These are phyloP conservation scores for Syzygium oleosum DNA, from an alignment of 345 rosid genomes.

Conservation along the genomic window DNA sequence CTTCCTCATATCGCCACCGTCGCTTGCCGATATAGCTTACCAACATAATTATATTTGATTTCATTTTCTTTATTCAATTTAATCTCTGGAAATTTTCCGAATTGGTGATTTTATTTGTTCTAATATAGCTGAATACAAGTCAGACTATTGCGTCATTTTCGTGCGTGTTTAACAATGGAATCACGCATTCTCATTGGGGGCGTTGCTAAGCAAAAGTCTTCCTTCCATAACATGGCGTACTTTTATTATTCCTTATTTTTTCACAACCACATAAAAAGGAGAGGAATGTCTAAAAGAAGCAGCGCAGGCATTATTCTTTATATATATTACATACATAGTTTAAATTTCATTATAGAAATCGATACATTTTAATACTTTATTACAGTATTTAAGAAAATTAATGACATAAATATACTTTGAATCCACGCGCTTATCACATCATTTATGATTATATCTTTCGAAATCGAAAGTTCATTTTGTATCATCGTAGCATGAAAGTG, in stretches of 20 bases:
- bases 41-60: no score
- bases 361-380: not conserved
- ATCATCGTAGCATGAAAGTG: not conserved
- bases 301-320: rapidly evolving
- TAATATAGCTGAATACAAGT: not conserved
- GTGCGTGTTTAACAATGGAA: not conserved
- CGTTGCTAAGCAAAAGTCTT: rapidly evolving
- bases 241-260: not conserved
- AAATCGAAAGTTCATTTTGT: no score
- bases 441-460: not conserved
- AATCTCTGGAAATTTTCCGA: not conserved
- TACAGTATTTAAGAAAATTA: not conserved
- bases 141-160: not conserved
- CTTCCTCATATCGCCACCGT: no score
- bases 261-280: rapidly evolving
- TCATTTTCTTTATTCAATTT: not conserved
- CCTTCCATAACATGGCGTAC: rapidly evolving
- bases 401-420: not conserved
- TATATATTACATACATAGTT: no score
- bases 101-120: not conserved
- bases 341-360: no score
- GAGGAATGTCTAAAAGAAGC: rapidly evolving
- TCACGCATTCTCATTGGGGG: not conserved
- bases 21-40: no score
- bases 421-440: not conserved